Evolutionary conservation across 73 alveolate genomes (phyloP).

Genomic region (Paramecium sonneborni): DNA sequence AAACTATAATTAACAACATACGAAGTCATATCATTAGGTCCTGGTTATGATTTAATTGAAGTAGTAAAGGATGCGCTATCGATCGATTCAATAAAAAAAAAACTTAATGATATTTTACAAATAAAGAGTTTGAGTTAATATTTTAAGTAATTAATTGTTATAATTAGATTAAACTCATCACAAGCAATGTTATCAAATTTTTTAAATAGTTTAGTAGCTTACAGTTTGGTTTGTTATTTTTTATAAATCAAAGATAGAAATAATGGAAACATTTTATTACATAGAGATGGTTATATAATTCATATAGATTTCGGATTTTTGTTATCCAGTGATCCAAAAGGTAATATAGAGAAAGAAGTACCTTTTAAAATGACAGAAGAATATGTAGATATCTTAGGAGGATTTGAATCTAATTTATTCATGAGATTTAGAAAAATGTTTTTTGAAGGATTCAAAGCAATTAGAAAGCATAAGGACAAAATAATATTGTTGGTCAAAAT

Average conservation of each 20-base stretch:
- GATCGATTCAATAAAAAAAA: slow-evolving; percentile 84
- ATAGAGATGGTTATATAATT: slow-evolving; percentile 91
- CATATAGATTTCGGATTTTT: slow-evolving; percentile 97
- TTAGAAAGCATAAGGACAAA: slow-evolving; percentile 83
- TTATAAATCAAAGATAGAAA: slow-evolving; percentile 95
- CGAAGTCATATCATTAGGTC: slow-evolving; percentile 90
- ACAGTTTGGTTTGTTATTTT: slow-evolving; percentile 87
- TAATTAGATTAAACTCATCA: neutral
- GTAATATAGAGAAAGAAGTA: slow-evolving; percentile 92
- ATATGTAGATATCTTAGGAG: slow-evolving; percentile 91
- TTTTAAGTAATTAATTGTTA: slow-evolving; percentile 54
- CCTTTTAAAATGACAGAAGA: slow-evolving; percentile 96
- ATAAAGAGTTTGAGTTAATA: slow-evolving; percentile 70
- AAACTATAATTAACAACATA: slow-evolving; percentile 79
- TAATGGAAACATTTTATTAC: slow-evolving; percentile 93
- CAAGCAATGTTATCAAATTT: slow-evolving; percentile 68
- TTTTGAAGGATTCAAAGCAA: slow-evolving; percentile 60
- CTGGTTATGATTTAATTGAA: slow-evolving; percentile 88
- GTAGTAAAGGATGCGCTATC: slow-evolving; percentile 82
- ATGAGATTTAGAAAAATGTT: slow-evolving; percentile 58
- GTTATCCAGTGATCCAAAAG: slow-evolving; percentile 88
- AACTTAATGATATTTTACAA: neutral
- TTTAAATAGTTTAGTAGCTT: slow-evolving; percentile 73
- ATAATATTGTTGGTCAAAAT: slow-evolving; percentile 86
- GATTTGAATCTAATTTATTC: slow-evolving; percentile 69